phyloP scores from a whole-genome alignment of 73 alveolate species.

The Stentor roeselii region DNA sequence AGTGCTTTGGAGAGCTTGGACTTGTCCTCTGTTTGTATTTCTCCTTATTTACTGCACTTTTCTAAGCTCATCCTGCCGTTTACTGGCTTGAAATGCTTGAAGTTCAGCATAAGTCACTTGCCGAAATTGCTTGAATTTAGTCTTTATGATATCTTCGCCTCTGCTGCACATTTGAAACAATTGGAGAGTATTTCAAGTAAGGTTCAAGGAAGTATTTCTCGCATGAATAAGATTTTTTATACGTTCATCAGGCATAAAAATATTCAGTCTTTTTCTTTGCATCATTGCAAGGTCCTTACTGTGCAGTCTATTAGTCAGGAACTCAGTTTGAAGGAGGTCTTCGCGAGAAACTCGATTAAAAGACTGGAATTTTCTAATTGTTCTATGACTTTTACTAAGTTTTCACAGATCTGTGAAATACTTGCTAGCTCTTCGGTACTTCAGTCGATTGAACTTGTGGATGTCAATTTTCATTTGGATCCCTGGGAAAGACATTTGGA shows the following conservation, averaged over 20 bases:
- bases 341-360: neutral
- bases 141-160: neutral
- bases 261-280: no score
- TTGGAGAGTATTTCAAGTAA: neutral
- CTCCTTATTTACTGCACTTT: neutral
- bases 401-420: neutral
- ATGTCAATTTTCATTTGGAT: neutral
- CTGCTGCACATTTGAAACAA: neutral
- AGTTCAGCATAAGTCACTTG: neutral
- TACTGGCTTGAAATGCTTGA: neutral
- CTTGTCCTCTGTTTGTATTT: neutral
- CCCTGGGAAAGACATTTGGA: neutral
- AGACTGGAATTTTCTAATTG: neutral
- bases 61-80: neutral
- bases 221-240: neutral
- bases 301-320: neutral
- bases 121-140: neutral
- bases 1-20: neutral
- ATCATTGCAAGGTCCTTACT: neutral
- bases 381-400: neutral
- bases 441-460: neutral
- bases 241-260: neutral
- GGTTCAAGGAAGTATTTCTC: neutral
- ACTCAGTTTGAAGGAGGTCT: neutral
- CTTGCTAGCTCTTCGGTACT: neutral